These are phyloP conservation scores for Macrophomina phaseolina DNA, from an alignment of 2,329 filamentous ascomycete species.

Conservation along the genomic window DNA sequence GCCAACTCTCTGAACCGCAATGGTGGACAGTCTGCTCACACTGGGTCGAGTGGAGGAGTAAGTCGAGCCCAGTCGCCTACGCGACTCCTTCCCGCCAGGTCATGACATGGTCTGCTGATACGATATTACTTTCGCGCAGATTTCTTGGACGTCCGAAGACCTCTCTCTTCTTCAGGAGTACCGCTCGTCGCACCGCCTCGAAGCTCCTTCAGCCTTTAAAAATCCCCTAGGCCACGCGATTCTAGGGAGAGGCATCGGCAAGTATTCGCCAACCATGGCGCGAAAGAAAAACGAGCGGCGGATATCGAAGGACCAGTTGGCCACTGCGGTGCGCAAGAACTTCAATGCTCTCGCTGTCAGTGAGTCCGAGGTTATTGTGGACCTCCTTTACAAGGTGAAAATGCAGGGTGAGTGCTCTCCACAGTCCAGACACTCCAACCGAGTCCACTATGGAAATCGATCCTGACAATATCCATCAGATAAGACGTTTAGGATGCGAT, in stretches of 20 bases:
- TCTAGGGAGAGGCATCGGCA: conserved; percentile 66
- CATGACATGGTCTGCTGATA: not conserved
- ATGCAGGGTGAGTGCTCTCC: conserved; percentile 56
- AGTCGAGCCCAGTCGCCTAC: not conserved
- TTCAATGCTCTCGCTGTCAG: conserved; percentile 81
- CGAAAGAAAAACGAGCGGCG: conserved; percentile 67
- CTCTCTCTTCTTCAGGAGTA: conserved; percentile 74
- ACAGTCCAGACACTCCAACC: not conserved
- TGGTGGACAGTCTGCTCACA: conserved; percentile 33
- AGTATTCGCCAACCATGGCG: conserved; percentile 77
- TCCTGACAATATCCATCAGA: conserved; percentile 39
- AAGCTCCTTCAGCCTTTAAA: conserved; percentile 72
- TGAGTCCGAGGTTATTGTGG: conserved; percentile 83
- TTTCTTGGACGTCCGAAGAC: conserved; percentile 72
- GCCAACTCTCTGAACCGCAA: conserved; percentile 39
- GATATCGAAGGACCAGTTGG: conserved; percentile 74
- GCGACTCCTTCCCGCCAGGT: not conserved
- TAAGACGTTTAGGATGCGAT: conserved; percentile 54
- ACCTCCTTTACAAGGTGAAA: conserved; percentile 74
- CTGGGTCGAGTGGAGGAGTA: conserved; percentile 22
- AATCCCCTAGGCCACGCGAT: conserved; percentile 55
- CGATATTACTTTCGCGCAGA: conserved; percentile 42
- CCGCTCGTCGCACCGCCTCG: conserved; percentile 73
- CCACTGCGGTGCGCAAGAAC: conserved; percentile 76
- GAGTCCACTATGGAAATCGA: not conserved